Conservation (phyloP, 2,329 filamentous ascomycete species). For the Neofusicoccum umdonicola region DNA sequence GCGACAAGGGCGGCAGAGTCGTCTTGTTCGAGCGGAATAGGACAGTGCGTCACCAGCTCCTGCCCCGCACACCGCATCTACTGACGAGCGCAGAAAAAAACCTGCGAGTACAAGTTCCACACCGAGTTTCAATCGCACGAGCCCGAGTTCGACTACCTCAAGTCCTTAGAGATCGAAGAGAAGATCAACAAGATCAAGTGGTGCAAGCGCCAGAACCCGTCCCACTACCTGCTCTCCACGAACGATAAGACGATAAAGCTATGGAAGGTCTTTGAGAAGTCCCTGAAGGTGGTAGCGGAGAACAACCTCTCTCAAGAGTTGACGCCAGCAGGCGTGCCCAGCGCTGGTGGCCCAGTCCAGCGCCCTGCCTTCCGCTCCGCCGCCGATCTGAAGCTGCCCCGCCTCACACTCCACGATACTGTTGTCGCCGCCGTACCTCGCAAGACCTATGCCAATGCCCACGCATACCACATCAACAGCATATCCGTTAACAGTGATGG, state of each 20-base stretch:
- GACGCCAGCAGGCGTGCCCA: constrained; percentile 70
- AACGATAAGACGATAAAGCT: constrained; percentile 99
- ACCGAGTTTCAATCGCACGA: constrained; percentile 99
- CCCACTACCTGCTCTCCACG: constrained; percentile 95
- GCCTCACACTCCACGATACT: constrained; percentile 96
- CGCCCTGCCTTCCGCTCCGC: constrained; percentile 77
- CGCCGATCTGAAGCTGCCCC: constrained; percentile 84
- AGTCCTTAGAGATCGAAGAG: constrained; percentile 98
- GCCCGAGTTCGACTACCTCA: constrained; percentile 98
- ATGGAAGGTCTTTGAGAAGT: constrained; percentile 99
- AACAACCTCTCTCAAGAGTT: constrained; percentile 96
- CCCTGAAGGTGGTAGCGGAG: constrained; percentile 95
- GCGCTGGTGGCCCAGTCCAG: constrained; percentile 75
- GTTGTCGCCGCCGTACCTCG: constrained; percentile 95
- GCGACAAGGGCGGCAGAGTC: constrained; percentile 82
- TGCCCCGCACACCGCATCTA: constrained; percentile 2
- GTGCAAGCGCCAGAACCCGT: constrained; percentile 97
- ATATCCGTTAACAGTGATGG: constrained; percentile 99
- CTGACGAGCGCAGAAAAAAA: constrained; percentile 76
- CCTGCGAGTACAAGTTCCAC: constrained; percentile 99
- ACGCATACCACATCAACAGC: constrained; percentile 99
- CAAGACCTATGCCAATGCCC: constrained; percentile 95
- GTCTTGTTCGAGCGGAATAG: constrained; percentile 92
- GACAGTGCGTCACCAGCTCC: constrained; percentile 62
- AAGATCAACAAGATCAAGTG: constrained; percentile 99